Evolutionary conservation across 164 flowering plant species (phyloP), one percentile per base, ranked within the genome.

Genomic region (Akebia trifoliata): DNA sequence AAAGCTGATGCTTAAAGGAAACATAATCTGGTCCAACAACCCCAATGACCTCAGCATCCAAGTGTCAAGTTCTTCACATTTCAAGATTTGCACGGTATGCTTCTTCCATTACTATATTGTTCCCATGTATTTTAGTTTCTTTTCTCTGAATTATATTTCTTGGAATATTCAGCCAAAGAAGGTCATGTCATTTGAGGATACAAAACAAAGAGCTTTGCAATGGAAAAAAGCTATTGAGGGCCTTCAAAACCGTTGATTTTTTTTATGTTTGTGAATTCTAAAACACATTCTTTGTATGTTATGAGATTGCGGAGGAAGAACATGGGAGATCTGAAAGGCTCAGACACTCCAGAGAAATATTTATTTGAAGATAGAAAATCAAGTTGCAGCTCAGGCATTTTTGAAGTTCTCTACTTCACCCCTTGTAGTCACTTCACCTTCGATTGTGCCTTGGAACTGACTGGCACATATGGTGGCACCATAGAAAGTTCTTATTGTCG

Each of bases 191-290:
- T 91, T 90, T 61, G 97, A 94, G 67, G 97, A 94, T 71, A 66
- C 90, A 36, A 94, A 94, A 72, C 96, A 88, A 61, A 74, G 95
- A 74, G 99, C 97, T 0, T 72, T 67, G 73, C 96, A 83, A 56
- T 94, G 99, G 99, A 94, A 88, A 62, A 85, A 85, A 56, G 95
- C 96, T 11, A 90, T 94, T 14, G 97, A 94, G 72, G 69, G 75
- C 57, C 91, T 94, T 67, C 96, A 94, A 62, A 82, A 78, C 45
- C 85, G 81, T 66, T 85, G 81, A 88, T 64, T 39, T 20, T 20
- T 25, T 50, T 31, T 17, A 6, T 12, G 36, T 10, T 30, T 44
- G 36, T 5, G 8, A 34, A 6, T 3, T 40, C 36, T 56, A 15
- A 8, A 56, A 30, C 35, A 56, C 48, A 56, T 56, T 56, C 49